A percentile compares a stretch with the other conserved stretches of the same genome.
Evolutionary conservation across 768 basidiomycete genomes (phyloP).

Genomic region (Amanita subjunquillea): DNA sequence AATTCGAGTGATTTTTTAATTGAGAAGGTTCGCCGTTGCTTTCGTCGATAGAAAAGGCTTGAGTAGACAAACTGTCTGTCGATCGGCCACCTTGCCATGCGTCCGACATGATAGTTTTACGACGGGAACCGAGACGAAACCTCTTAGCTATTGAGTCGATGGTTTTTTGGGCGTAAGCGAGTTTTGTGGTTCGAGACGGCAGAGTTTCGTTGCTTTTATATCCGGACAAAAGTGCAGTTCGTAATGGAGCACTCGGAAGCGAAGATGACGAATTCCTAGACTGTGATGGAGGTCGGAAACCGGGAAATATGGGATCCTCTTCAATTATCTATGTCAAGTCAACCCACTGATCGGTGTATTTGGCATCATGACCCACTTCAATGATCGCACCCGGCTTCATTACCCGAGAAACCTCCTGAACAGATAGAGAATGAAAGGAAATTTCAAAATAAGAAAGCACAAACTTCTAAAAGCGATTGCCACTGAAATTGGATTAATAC

Average conservation of each 20-base stretch:
- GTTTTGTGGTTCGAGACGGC: not conserved
- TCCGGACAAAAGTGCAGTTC: constrained; percentile 12
- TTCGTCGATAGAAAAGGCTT: not conserved
- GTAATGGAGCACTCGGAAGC: constrained; percentile 9
- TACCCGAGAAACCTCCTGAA: constrained; percentile 58
- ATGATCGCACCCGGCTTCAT: constrained; percentile 51
- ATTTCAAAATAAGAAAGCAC: constrained; percentile 1
- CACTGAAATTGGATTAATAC: constrained; percentile 29
- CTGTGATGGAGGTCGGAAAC: constrained; percentile 14
- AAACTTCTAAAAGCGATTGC: constrained; percentile 56
- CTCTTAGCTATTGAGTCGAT: constrained; percentile 1
- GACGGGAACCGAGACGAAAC: not conserved
- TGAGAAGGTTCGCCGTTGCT: constrained; percentile 16
- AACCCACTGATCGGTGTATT: not conserved
- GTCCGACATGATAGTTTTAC: not conserved
- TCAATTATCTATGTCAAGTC: constrained; percentile 44
- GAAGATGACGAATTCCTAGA: constrained; percentile 9
- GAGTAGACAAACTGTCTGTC: not conserved
- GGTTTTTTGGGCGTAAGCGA: not conserved
- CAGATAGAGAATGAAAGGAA: constrained; percentile 1
- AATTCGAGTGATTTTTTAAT: constrained; percentile 42
- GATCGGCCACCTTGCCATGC: not conserved
- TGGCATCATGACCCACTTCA: constrained; percentile 35
- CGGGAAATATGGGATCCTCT: constrained; percentile 67
- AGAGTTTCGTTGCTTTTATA: constrained; percentile 1